phyloP scores from a whole-genome alignment of 441 rosid genomes.

The Pelargonium cotyledonis region DNA sequence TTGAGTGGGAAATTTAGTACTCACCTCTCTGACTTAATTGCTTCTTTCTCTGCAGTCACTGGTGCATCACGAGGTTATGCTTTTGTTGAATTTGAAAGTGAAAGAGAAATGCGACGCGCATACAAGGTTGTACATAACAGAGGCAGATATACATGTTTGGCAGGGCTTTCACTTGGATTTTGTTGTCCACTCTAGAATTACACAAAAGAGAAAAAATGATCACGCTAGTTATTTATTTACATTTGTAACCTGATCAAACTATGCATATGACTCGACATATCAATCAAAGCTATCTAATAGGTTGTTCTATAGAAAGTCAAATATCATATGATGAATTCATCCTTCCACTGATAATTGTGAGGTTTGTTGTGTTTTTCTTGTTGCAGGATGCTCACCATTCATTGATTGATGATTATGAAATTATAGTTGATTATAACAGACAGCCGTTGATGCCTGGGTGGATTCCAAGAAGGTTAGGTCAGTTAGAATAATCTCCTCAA shows the following conservation, averaged over 20 bases:
- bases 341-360: background rate
- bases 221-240: background rate
- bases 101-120: constrained; percentile 71
- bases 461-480: constrained; percentile 98
- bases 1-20: no score
- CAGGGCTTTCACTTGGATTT: background rate
- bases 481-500: constrained; percentile 20
- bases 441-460: constrained; percentile 92
- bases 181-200: background rate
- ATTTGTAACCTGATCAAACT: background rate
- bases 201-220: background rate
- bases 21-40: background rate
- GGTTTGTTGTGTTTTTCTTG: constrained; percentile 10
- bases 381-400: constrained; percentile 79
- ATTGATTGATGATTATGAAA: constrained; percentile 58
- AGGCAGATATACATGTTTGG: background rate
- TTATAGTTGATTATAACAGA: constrained; percentile 78
- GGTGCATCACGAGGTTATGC: constrained; percentile 84
- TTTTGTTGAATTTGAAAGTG: constrained; percentile 74
- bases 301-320: background rate
- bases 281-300: background rate
- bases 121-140: constrained; percentile 45
- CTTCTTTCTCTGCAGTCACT: constrained; percentile 47
- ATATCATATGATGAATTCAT: background rate
- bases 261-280: background rate